Percentiles rank a stretch among this genome's conserved stretches.
phyloP scores from a whole-genome alignment of 495 filamentous ascomycete species.

The Penicillium diatomitis region DNA sequence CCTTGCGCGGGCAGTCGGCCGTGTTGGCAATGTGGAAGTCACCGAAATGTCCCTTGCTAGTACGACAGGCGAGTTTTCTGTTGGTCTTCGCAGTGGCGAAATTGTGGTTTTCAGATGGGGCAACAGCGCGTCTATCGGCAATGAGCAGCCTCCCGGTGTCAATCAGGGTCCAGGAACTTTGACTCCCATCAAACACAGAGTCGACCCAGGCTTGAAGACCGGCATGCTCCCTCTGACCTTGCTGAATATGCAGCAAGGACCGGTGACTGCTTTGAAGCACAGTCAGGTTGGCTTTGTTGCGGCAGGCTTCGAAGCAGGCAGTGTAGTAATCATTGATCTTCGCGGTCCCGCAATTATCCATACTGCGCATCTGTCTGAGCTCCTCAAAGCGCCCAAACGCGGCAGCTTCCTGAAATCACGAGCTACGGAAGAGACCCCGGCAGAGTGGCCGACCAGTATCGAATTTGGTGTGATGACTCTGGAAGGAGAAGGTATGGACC shows the following conservation, averaged over 20 bases:
- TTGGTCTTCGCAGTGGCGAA: constrained; percentile 73
- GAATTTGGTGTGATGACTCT: constrained; percentile 92
- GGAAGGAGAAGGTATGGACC: constrained; percentile 62
- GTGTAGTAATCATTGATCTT: constrained; percentile 72
- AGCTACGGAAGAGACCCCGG: constrained; percentile 32
- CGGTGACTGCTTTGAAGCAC: constrained; percentile 66
- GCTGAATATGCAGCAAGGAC: constrained; percentile 71
- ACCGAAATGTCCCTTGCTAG: constrained; percentile 65
- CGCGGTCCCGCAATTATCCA: constrained; percentile 85
- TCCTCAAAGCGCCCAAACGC: constrained; percentile 59
- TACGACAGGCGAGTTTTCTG: constrained; percentile 73
- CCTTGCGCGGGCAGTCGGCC: constrained; percentile 69
- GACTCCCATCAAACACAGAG: constrained; percentile 61
- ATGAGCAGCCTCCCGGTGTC: constrained; percentile 46
- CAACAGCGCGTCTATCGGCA: constrained; percentile 55
- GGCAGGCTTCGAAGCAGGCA: constrained; percentile 71
- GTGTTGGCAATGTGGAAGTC: constrained; percentile 68
- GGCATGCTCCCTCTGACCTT: constrained; percentile 74
- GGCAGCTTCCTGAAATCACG: constrained; percentile 53
- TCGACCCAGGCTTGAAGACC: constrained; percentile 71
- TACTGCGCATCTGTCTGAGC: constrained; percentile 53
- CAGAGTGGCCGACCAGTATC: constrained; percentile 66
- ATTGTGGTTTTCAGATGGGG: constrained; percentile 84
- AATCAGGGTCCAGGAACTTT: constrained; percentile 47
- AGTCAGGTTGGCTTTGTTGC: constrained; percentile 90